Base-by-base conservation (phyloP, 73 alveolate species). In the Durusdinium trenchii region DNA sequence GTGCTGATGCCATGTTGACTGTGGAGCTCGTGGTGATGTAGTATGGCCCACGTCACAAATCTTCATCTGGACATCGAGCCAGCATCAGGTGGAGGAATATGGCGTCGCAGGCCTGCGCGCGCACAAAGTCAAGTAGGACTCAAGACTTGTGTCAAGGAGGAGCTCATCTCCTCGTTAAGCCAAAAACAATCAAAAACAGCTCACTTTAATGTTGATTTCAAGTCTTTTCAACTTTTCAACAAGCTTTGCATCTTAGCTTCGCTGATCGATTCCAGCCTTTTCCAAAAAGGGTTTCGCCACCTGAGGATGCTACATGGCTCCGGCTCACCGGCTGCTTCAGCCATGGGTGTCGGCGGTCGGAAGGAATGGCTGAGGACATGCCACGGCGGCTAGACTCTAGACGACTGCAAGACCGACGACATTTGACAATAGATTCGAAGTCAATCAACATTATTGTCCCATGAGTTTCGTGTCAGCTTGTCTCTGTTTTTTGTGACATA, bases 251-350 rank as follows among this genome's bases (percentile, higher is more conserved):
- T 60, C 73, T 23, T 60, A 32, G 73, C n/a, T n/a, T n/a, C n/a
- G n/a, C n/a, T n/a, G n/a, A n/a, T n/a, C 30, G 73, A 60, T 0
- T 23, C 30, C 73, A 60, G 73, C 18, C 30, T 1, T 23, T 32
- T 60, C 3, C 73, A 23, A 23, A 60, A 60, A 60, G 18, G 73
- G 73, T 60, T 23, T 1, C 18, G 30, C 69, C 12, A 57, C 69
- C 30, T 16, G 73, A 89, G 96, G 96, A 89, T 62, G 85, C 78
- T 89, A 42, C 96, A 89, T 32, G 96, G 96, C 91, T 42, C 96
- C n/a, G n/a, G n/a, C 50, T 42, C 96, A 26, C 96, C 96, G 30
- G 96, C 86, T 10, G 96, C 96, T 36, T 89, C 96, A 7, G 86
- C 96, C 43, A 89, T 89, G 85, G 86, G 73, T 30, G 42, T 43